These are phyloP conservation scores for Incumbomyces delicatus DNA, from an alignment of 2,329 filamentous ascomycete species.

Conservation along the genomic window DNA sequence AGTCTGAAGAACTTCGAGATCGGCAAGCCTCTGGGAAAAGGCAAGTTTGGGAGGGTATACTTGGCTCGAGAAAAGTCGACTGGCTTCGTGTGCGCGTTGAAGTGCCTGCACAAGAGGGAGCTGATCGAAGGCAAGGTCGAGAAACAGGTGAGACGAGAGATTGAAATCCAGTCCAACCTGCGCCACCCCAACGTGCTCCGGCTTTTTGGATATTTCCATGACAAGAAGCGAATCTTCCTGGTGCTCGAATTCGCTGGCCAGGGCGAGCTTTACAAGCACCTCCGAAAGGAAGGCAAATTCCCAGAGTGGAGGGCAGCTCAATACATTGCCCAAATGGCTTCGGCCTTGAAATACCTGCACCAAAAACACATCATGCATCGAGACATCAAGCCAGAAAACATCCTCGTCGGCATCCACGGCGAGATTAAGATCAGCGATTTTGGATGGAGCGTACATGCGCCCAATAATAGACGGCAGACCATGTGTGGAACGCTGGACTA, in stretches of 20 bases:
- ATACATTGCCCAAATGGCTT: conserved; percentile 86
- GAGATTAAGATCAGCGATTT: conserved; percentile 99
- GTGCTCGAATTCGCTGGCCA: conserved; percentile 80
- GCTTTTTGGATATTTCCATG: conserved; percentile 80
- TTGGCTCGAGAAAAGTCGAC: conserved; percentile 68
- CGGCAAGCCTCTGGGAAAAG: conserved; percentile 73
- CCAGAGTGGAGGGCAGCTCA: conserved; percentile 78
- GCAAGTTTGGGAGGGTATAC: conserved; percentile 80
- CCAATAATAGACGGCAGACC: conserved; percentile 84
- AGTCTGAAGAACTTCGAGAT: conserved; percentile 94
- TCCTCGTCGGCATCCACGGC: conserved; percentile 87
- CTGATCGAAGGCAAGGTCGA: conserved; percentile 71
- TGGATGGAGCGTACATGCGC: conserved; percentile 95
- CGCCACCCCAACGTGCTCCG: conserved; percentile 77
- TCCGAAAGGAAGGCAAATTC: conserved; percentile 68
- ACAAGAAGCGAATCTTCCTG: conserved; percentile 76
- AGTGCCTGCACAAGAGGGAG: conserved; percentile 77
- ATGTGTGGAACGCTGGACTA: conserved; percentile 98
- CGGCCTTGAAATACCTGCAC: conserved; percentile 71
- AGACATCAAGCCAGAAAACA: conserved; percentile 97
- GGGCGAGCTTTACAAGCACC: conserved; percentile 80
- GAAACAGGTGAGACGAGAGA: conserved; percentile 78
- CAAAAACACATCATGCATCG: conserved; percentile 96
- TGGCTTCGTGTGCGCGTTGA: conserved; percentile 76
- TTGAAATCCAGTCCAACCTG: conserved; percentile 82